These are phyloP conservation scores for Apiospora marii DNA, from an alignment of 2,329 filamentous ascomycete species.

Conservation along the genomic window DNA sequence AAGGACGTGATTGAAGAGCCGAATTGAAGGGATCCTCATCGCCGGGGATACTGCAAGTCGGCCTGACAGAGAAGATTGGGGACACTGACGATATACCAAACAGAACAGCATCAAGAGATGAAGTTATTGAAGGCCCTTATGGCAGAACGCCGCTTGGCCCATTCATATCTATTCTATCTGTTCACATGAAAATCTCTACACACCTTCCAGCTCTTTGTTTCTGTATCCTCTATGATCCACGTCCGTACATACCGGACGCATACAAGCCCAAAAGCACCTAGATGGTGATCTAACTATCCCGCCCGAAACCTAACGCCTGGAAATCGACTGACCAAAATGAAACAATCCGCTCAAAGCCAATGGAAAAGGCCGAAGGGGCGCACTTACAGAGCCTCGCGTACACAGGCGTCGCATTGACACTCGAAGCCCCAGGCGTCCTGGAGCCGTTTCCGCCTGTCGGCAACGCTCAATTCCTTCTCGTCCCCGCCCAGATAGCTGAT, in stretches of 20 bases:
- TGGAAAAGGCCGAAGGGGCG: no score
- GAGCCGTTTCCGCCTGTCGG: conserved; percentile 16
- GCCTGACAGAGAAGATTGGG: background rate
- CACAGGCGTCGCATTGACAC: conserved; percentile 20
- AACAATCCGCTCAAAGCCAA: background rate
- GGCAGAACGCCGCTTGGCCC: no score
- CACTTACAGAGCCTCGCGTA: background rate
- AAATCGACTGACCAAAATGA: background rate
- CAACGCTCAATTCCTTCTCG: conserved; percentile 9
- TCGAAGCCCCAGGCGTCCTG: conserved; percentile 12
- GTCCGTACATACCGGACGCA: background rate
- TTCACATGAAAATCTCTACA: no score
- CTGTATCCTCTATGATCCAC: background rate
- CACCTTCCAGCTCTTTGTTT: background rate
- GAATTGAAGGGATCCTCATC: background rate
- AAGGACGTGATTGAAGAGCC: background rate
- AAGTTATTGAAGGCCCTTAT: no score
- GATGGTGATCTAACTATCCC: background rate
- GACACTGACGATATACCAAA: no score
- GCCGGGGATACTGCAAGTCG: background rate
- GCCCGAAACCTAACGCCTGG: background rate
- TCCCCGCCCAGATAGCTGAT: conserved; percentile 25
- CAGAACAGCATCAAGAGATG: no score
- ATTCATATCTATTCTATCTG: no score
- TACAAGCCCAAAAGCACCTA: background rate